Evolutionary conservation across 2,329 filamentous ascomycete genomes (phyloP).

Genomic region (Phyllosticta citribraziliensis): DNA sequence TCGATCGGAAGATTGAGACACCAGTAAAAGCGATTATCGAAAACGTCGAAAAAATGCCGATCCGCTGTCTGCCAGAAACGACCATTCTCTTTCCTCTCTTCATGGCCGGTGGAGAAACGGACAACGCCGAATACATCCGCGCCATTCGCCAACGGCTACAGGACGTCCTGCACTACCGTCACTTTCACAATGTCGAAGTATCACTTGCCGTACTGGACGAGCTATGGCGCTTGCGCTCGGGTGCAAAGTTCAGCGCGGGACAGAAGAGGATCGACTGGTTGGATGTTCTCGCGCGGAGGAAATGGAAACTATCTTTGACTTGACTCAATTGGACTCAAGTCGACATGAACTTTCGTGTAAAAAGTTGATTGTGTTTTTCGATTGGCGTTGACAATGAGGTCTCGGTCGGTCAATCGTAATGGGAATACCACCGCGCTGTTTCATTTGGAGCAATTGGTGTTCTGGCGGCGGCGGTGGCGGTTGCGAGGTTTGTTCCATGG

Average conservation of each 20-base stretch:
- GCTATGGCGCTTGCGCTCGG: slow-evolving; percentile 8
- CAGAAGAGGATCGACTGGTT: slow-evolving; percentile 5
- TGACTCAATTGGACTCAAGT: not conserved
- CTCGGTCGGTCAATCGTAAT: not conserved
- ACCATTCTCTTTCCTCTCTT: slow-evolving; percentile 8
- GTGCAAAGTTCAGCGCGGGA: not conserved
- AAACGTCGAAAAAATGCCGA: slow-evolving; percentile 7
- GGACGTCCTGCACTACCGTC: slow-evolving; percentile 7
- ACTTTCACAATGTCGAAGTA: slow-evolving; percentile 10
- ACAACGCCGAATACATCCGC: slow-evolving; percentile 2
- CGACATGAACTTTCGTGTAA: not conserved
- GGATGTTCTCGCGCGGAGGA: slow-evolving; percentile 8
- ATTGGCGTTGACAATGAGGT: not conserved
- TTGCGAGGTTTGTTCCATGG: not conserved
- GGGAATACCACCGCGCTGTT: not conserved
- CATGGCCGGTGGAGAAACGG: slow-evolving; percentile 8
- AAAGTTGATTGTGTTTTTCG: not conserved
- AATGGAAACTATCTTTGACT: slow-evolving; percentile 7
- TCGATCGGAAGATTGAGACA: slow-evolving; percentile 6
- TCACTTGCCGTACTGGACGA: slow-evolving; percentile 8
- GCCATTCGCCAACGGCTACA: slow-evolving; percentile 7
- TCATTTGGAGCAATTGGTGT: not conserved
- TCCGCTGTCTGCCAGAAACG: slow-evolving; percentile 8
- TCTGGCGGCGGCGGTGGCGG: not conserved
- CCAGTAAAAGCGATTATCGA: slow-evolving; percentile 7